Evolutionary conservation across 2,329 filamentous ascomycete species (phyloP), one percentile per base, ranked within the genome.

Genomic region (Didymellaceae sp.): DNA sequence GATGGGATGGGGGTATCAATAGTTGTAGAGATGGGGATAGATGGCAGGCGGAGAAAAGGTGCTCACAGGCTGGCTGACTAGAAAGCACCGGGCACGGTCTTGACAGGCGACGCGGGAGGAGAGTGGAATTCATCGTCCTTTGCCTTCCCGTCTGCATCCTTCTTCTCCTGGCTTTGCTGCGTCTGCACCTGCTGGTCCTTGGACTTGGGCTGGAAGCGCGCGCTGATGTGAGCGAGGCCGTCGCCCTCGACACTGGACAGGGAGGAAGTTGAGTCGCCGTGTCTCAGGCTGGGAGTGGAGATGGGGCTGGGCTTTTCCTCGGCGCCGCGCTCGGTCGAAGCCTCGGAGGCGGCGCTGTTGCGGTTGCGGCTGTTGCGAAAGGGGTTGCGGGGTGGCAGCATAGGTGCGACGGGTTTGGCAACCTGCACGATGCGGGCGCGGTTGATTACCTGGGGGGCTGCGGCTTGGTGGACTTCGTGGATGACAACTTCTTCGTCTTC

Each of bases 381-480:
- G 1, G 90, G 88, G 66, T 89, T 96, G 38, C 91, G 81, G 3
- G 84, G 81, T 1, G 92, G 92, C 10, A 96, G 81, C 7, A 89
- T 86, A 1, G 92, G 91, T 1, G 90, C 84, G 1, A 86, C 74
- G 26, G 91, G 83, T 75, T 93, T 95, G 10, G 89, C 86, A 51
- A 97, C 96, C 35, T 85, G 91, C 21, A 97, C 90, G 41, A 97
- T 78, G 41, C 88, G 87, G 18, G 91, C 90, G 66, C 89, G 88
- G 30, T 85, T 87, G 48, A 91, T 85, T 46, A 85, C 81, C 45
- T 88, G 84, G 1, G 88, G 85, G 2, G 83, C 81, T 38, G 85
- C 77, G 33, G 83, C 79, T 31, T 84, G 82, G 43, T 85, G 82
- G 6, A 90, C 82, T 62, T 90, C 86, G 52, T 86, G 88, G 22